Base-by-base conservation (phyloP, 139 green algal species). In the Coelastrella sp. region DNA sequence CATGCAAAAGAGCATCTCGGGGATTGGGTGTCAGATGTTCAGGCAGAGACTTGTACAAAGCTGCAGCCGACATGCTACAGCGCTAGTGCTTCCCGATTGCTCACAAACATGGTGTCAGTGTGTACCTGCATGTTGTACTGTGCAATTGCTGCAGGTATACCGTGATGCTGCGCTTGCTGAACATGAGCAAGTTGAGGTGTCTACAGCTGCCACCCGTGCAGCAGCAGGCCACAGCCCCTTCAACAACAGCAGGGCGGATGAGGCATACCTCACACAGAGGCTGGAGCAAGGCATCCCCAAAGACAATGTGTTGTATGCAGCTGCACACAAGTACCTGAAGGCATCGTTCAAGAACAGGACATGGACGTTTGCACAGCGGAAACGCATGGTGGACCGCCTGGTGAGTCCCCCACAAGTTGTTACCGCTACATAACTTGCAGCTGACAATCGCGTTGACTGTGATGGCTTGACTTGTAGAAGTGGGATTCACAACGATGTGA, bases 351-450 rank as follows among this genome's bases (percentile, higher is more conserved):
- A 56, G 22, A 91, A 91, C 80, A 59, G 71, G 58, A 91, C 22
- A 58, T 91, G 88, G 88, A 66, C 13, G 10, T 91, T 91, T 88
- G 80, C 88, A 10, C 88, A 91, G 80, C 80, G 88, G 54, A 86
- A 86, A 71, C 68, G 73, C 11, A 58, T 91, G 88, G 88, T 91
- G 59, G 88, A 91, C 59, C 16, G 71, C 13, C 73, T 88, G 54
- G 65, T 85, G 19, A 47, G 80, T 14, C 13, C 13, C 4, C 2
- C 64, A 11, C 16, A 13, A 20, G 3, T 11, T 14, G 16, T 11
- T 14, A 71, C 14, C 2, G 8, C 16, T 76, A 5, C 5, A 76
- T 4, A 17, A 76, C 68, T 22, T 32, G 68, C 0, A 71, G 32
- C 32, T 71, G 10, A 71, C 61, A 10, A 19, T 13, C 10, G 61